Conservation (phyloP, 371 early-diverging fungal genomes). For the Apophysomyces elegans region DNA sequence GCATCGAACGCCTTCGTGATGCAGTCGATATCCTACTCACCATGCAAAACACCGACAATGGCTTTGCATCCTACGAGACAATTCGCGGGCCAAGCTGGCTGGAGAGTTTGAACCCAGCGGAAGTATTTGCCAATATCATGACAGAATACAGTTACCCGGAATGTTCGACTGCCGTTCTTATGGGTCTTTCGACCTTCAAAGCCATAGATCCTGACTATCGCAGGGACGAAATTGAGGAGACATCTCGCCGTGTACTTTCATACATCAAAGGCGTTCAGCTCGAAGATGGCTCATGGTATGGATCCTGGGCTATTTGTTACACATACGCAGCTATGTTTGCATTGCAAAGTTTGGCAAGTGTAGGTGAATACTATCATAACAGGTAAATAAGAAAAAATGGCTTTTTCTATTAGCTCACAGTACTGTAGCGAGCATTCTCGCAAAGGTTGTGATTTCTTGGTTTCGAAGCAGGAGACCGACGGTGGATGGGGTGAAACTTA, state of each 20-base stretch:
- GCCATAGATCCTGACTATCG: conserved; percentile 84
- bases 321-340: conserved; percentile 98
- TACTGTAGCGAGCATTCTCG: conserved; percentile 38
- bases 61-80: conserved; percentile 91
- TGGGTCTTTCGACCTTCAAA: conserved; percentile 81
- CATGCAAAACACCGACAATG: conserved; percentile 92
- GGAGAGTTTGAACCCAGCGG: conserved; percentile 92
- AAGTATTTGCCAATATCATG: conserved; percentile 97
- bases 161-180: conserved; percentile 93
- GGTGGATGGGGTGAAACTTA: conserved; percentile 99
- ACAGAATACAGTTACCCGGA: conserved; percentile 96
- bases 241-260: conserved; percentile 63
- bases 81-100: conserved; percentile 80
- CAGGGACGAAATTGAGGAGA: conserved; percentile 76
- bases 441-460: conserved; percentile 82
- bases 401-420: not conserved
- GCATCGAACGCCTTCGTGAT: conserved; percentile 73
- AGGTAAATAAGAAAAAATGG: conserved; percentile 42
- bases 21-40: conserved; percentile 89
- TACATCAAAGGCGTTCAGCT: conserved; percentile 79
- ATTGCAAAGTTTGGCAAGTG: conserved; percentile 82
- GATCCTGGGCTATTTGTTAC: conserved; percentile 97
- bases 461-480: conserved; percentile 84
- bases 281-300: conserved; percentile 93
- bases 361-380: conserved; percentile 83